Base-by-base conservation (phyloP, 345 rosid species). In the Heritiera littoralis region DNA sequence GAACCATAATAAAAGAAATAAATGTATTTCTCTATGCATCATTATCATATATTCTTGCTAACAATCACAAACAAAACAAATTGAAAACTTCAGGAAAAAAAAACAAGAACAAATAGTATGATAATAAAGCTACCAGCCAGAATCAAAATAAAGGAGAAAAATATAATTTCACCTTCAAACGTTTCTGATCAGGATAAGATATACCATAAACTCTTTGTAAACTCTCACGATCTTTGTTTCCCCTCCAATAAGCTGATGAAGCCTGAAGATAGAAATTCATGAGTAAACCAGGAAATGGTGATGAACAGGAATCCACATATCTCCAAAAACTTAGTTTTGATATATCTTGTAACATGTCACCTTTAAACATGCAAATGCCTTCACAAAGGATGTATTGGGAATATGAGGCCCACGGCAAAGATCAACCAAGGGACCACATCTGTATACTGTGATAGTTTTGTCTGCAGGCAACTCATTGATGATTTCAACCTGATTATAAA, bases 331-430 rank as follows among this genome's bases (percentile, higher is more conserved):
- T 75, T 12, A 72, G 38, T 43, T 75, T 56, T 55, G 72, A 41
- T 46, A 80, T 17, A 70, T 58, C 79, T 56, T 30, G 40, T 7
- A 58, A 77, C 30, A 78, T 65, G 72, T 66, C 70, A 96, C 99
- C 97, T 90, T 96, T 86, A 96, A 83, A 83, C 98, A 94, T 56
- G 90, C 91, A 88, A 94, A 87, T 78, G 97, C 98, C 86, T 97
- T 94, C 54, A 90, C 99, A 81, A 91, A 97, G 23, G 99, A 93
- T 74, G 99, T 97, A 82, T 87, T 97, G 32, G 99, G 99, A 86
- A 97, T 97, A 85, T 97, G 99, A 65, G 99, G 99, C 52, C 99
- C 98, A 79, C 98, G 98, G 79, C 99, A 97, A 76, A 97, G 81
- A 86, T 97, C 99, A 60, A 94, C 94, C 88, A 94, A 84, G 51